Evolutionary conservation across 192 early-diverging fungal species (phyloP), one percentile per base, ranked within the genome.

Genomic region (Diversispora eburnea): DNA sequence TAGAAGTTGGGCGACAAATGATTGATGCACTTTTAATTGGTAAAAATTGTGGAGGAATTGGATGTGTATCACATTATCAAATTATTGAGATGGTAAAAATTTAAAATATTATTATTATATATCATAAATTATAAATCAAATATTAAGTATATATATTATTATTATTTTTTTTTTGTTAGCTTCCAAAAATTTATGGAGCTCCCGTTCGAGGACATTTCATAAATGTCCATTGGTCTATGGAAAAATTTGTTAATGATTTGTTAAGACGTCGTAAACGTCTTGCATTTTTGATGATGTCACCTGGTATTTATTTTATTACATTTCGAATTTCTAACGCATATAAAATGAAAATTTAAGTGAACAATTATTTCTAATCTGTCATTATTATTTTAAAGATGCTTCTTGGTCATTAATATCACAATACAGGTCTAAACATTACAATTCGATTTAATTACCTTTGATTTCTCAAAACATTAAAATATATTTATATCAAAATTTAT

Each of bases 321-420:
- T 33, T 33, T 33, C n/a, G 25, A 33, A 33, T 33, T 33, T 33
- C 25, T 33, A 33, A 33, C 25, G 25, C 25, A 33, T 33, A 33
- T 33, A 33, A 33, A 33, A 33, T 33, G 25, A 33, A 33, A 33
- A 33, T 2, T 33, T 33, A 33, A 33, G 25, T 2, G 25, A 2
- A 2, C 25, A 33, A 54, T 25, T 8, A 42, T 55, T 45, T 9
- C n/a, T 41, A 39, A 56, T 52, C 3, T 22, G 22, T 70, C 41
- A 41, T 5, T 43, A 33, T 56, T n/a, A 9, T 55, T 59, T 73
- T 25, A n/a, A 76, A 43, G 91, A 92, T 77, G 89, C 89, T 3
- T 89, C 90, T 5, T 92, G 91, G 91, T 90, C 90, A 61, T 75
- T 92, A 52, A 90, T 92, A 33, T 89, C 90, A n/a, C 89, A 90